Conservation (phyloP, 208 protist species). For the Leishmania lainsoni region DNA sequence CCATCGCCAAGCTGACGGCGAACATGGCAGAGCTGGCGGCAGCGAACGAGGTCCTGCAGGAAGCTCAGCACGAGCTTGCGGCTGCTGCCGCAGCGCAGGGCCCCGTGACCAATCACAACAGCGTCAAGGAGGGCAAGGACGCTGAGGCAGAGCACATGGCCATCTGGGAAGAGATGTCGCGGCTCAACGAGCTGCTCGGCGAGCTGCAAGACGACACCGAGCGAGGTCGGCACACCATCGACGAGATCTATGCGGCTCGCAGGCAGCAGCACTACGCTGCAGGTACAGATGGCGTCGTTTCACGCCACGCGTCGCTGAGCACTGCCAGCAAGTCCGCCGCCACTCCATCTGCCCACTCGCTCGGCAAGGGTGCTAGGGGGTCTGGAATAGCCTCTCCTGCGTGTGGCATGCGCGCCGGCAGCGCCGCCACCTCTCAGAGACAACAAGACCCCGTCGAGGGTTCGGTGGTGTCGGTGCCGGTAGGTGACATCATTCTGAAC, state of each 20-base stretch:
- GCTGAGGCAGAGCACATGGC: conserved; percentile 31
- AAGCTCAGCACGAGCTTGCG: conserved; percentile 24
- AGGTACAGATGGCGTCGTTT: neutral
- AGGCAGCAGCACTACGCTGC: conserved; percentile 39
- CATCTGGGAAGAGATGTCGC: conserved; percentile 67
- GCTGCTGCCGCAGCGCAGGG: neutral
- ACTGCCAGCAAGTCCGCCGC: neutral
- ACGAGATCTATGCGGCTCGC: conserved; percentile 83
- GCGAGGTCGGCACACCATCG: conserved; percentile 66
- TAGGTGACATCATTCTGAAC: conserved; percentile 71
- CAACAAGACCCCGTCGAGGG: conserved; percentile 8
- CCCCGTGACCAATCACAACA: neutral
- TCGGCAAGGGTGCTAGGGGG: conserved; percentile 2
- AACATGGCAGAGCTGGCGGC: conserved; percentile 44
- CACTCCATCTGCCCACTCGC: neutral
- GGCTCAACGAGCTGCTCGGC: conserved; percentile 60
- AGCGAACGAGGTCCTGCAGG: conserved; percentile 26
- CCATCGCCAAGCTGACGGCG: conserved; percentile 49
- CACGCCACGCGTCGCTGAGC: conserved; percentile 18
- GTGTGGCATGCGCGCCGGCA: neutral
- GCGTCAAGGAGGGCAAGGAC: neutral
- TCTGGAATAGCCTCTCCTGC: neutral
- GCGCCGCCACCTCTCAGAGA: neutral
- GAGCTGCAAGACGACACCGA: conserved; percentile 48
- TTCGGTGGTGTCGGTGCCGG: conserved; percentile 12